phyloP scores from a whole-genome alignment of 306 rosid species.

The Malus asiatica region DNA sequence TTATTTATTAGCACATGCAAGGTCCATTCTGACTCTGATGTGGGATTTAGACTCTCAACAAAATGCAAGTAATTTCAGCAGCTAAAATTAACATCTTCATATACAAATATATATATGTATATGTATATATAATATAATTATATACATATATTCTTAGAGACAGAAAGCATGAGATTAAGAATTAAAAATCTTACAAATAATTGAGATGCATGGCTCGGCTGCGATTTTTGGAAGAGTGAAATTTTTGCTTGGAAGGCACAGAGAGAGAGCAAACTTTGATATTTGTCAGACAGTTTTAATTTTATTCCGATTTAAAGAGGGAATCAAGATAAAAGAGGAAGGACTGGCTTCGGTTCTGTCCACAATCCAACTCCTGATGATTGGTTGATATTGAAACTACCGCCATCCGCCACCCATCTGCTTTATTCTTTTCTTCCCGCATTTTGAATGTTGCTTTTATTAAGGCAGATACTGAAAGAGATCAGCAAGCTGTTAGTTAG shows the following conservation, averaged over 20 bases:
- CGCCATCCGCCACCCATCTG: constrained; percentile 21
- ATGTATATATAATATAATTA: no score
- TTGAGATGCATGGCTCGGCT: neutral
- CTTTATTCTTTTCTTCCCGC: constrained; percentile 6
- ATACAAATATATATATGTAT: no score
- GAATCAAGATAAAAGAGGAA: constrained; percentile 18
- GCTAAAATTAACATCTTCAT: neutral
- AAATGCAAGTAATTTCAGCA: neutral
- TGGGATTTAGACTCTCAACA: neutral
- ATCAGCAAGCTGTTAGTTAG: no score
- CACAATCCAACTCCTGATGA: constrained; percentile 13
- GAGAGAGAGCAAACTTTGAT: neutral
- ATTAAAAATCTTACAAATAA: neutral
- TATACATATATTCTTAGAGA: neutral
- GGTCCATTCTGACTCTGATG: no score
- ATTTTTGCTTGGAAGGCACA: neutral
- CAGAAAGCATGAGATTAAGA: neutral
- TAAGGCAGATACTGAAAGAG: no score
- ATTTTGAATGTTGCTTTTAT: neutral
- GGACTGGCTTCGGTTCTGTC: constrained; percentile 11
- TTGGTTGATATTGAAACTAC: constrained; percentile 46
- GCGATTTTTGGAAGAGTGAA: neutral
- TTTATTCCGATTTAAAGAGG: neutral
- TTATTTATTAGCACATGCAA: no score
- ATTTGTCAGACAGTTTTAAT: neutral